Evolutionary conservation across 805 yeast genomes (phyloP).

Genomic region (Kodamaea nitidulidarum): DNA sequence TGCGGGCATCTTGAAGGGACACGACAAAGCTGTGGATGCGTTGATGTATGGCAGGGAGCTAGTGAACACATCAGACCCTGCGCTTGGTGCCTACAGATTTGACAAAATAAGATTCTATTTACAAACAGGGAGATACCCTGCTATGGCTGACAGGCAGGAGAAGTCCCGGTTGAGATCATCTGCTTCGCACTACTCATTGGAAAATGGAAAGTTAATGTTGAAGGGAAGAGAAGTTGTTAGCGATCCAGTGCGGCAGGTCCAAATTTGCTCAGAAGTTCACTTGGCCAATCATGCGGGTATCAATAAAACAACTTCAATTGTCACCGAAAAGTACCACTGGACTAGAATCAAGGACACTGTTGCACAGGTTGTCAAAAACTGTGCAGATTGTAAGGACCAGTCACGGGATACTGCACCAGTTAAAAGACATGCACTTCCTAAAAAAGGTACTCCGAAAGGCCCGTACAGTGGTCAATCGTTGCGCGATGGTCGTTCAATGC

Average conservation of each 20-base stretch:
- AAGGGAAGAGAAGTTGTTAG: constrained; percentile 81
- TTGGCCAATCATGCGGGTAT: constrained; percentile 76
- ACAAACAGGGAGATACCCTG: constrained; percentile 84
- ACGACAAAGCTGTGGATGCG: constrained; percentile 82
- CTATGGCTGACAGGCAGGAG: constrained; percentile 74
- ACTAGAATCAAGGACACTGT: constrained; percentile 85
- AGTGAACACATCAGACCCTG: constrained; percentile 49
- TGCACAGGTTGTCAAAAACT: constrained; percentile 68
- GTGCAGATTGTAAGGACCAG: constrained; percentile 66
- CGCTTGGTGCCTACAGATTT: constrained; percentile 55
- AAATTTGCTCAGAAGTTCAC: constrained; percentile 71
- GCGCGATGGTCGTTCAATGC: constrained; percentile 18
- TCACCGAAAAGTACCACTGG: constrained; percentile 87
- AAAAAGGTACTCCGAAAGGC: constrained; percentile 15
- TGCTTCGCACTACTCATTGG: constrained; percentile 71
- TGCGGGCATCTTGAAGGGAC: constrained; percentile 86
- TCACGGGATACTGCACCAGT: constrained; percentile 19
- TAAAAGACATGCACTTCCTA: constrained; percentile 14
- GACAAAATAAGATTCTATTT: constrained; percentile 75
- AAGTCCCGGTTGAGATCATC: constrained; percentile 80
- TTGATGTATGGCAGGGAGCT: constrained; percentile 80
- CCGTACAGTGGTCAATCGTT: constrained; percentile 2
- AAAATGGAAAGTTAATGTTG: constrained; percentile 68
- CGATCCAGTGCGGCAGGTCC: constrained; percentile 69
- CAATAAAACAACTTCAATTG: constrained; percentile 74